phyloP scores from a whole-genome alignment of 2,329 filamentous ascomycete species.

The Exophiala sp. region DNA sequence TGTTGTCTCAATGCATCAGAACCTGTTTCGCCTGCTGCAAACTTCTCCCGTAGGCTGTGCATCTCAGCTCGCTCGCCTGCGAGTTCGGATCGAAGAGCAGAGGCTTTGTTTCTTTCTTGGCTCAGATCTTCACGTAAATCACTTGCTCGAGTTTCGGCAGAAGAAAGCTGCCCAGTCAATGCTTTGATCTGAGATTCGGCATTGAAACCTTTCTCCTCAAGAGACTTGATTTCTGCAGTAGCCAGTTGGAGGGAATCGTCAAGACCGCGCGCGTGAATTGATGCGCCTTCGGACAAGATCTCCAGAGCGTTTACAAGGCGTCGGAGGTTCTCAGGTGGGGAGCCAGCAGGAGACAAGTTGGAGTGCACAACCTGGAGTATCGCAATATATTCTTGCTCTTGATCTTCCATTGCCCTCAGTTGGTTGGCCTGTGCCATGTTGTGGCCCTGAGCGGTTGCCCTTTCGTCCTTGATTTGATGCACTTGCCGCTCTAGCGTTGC shows the following conservation, averaged over 20 bases:
- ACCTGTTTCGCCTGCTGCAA: constrained; percentile 79
- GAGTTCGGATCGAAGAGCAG: constrained; percentile 50
- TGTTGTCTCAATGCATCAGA: constrained; percentile 73
- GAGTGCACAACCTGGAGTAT: constrained; percentile 58
- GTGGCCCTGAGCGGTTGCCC: constrained; percentile 33
- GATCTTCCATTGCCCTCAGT: constrained; percentile 51
- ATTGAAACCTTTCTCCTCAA: constrained; percentile 54
- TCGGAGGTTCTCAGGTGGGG: constrained; percentile 54
- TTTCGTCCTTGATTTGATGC: constrained; percentile 53
- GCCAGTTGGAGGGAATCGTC: constrained; percentile 60
- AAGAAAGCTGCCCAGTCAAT: constrained; percentile 49
- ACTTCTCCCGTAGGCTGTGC: constrained; percentile 63
- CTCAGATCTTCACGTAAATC: constrained; percentile 55
- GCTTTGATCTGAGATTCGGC: constrained; percentile 58
- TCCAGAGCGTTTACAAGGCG: constrained; percentile 61
- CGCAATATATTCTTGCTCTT: constrained; percentile 50
- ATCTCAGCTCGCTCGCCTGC: constrained; percentile 68
- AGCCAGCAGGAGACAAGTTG: constrained; percentile 54
- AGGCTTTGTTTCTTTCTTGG: constrained; percentile 46
- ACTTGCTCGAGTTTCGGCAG: constrained; percentile 49
- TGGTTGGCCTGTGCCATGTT: constrained; percentile 51
- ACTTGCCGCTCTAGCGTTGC: constrained; percentile 58
- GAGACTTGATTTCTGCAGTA: constrained; percentile 61
- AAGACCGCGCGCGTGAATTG: constrained; percentile 58
- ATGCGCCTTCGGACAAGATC: constrained; percentile 55